Evolutionary conservation across 768 basidiomycete genomes (phyloP).

Genomic region (Cytidiella melzeri): DNA sequence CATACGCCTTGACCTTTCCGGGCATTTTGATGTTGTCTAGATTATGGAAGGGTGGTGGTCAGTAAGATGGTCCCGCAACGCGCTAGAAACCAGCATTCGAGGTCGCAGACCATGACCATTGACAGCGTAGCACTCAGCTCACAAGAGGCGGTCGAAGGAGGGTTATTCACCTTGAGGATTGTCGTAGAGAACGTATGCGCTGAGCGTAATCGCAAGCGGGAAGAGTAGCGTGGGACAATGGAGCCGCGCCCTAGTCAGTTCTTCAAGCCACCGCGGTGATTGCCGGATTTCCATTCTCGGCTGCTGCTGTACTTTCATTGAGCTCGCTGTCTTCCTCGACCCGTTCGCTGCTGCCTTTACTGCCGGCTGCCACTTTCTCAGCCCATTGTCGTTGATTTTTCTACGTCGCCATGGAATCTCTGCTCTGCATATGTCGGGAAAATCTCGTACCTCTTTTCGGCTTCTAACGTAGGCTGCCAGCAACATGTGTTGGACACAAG

Average conservation of each 20-base stretch:
- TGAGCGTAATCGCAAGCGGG: conserved; percentile 15
- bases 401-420: background rate
- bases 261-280: conserved; percentile 33
- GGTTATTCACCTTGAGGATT: conserved; percentile 33
- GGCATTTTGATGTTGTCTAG: conserved; percentile 48
- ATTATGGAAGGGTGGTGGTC: conserved; percentile 11
- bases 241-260: conserved; percentile 34
- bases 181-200: conserved; percentile 26
- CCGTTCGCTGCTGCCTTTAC: conserved; percentile 7
- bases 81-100: background rate
- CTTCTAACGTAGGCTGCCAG: conserved; percentile 1
- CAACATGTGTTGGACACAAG: conserved; percentile 13
- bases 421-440: conserved; percentile 2
- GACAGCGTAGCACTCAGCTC: conserved; percentile 10
- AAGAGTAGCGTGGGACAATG: conserved; percentile 25
- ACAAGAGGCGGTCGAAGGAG: conserved; percentile 5
- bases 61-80: background rate
- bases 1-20: conserved; percentile 93
- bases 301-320: background rate
- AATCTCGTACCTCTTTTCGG: background rate
- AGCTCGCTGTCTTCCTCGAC: background rate
- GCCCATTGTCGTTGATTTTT: no score
- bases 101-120: background rate
- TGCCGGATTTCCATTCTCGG: conserved; percentile 8
- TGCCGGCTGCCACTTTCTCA: background rate